Conservation (phyloP, 495 filamentous ascomycete species). For the Friedmanniomyces simplex region DNA sequence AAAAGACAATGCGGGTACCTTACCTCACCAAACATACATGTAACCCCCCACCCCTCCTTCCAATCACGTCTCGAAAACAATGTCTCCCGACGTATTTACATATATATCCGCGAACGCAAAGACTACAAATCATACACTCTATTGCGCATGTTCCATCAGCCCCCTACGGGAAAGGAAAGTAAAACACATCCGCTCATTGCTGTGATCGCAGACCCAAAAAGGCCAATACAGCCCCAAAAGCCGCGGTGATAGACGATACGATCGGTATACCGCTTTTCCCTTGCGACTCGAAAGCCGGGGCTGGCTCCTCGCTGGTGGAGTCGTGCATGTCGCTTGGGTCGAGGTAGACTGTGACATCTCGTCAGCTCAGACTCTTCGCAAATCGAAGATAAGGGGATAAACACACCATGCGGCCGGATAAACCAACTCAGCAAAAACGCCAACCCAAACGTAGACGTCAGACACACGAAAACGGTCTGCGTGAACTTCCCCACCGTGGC, state of each 20-base stretch:
- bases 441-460: conserved; percentile 55
- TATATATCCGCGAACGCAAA: neutral
- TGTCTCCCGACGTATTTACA: neutral
- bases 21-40: too few species aligned
- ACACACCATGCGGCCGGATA: conserved; percentile 61
- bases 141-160: neutral
- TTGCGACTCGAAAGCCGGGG: too few species aligned
- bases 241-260: too few species aligned
- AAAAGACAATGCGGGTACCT: too few species aligned
- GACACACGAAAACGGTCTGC: conserved; percentile 71
- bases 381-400: neutral
- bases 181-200: too few species aligned
- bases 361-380: neutral
- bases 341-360: neutral
- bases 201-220: too few species aligned
- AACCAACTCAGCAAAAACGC: conserved; percentile 57
- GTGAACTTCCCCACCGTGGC: conserved; percentile 65
- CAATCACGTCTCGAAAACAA: too few species aligned
- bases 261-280: too few species aligned
- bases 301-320: too few species aligned
- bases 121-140: neutral
- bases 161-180: too few species aligned
- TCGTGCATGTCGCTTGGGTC: conserved; percentile 3
- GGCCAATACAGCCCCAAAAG: too few species aligned
- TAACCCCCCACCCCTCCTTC: too few species aligned